These are phyloP conservation scores for Talaromyces pinophilus DNA, from an alignment of 2,329 filamentous ascomycete genomes.

Conservation along the genomic window DNA sequence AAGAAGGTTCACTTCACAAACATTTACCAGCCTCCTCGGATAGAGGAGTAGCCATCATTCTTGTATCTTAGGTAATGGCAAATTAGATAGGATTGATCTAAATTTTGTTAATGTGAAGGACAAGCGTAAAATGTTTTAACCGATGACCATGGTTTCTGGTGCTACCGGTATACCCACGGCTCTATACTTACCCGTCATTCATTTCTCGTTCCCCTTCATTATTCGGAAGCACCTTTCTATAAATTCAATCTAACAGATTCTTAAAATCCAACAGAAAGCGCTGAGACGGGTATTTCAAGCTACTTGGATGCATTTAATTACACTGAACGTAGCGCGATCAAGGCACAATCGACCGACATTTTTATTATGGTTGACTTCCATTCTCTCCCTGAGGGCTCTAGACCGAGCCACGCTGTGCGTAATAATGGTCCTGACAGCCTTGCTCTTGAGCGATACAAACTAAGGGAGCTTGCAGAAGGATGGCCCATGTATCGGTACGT, in stretches of 20 bases:
- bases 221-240: not conserved
- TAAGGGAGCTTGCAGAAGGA: slow-evolving; percentile 53
- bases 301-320: not conserved
- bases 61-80: not conserved
- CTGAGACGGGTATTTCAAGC: too few relatives aligned
- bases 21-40: not conserved
- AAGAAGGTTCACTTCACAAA: not conserved
- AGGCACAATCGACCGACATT: not conserved
- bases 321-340: not conserved
- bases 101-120: not conserved
- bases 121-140: not conserved
- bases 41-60: not conserved
- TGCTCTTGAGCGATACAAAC: slow-evolving; percentile 49
- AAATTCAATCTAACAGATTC: not conserved
- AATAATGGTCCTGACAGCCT: slow-evolving; percentile 53
- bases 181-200: not conserved
- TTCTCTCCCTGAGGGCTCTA: slow-evolving; percentile 38
- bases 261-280: too few relatives aligned
- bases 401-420: slow-evolving; percentile 45
- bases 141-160: not conserved
- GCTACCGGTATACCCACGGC: not conserved
- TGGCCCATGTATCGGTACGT: slow-evolving; percentile 49
- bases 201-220: not conserved
- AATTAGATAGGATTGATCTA: not conserved
- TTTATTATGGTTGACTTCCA: slow-evolving; percentile 39